Base-by-base conservation (phyloP, 2,329 filamentous ascomycete genomes). In the Hypoxylon sp. region DNA sequence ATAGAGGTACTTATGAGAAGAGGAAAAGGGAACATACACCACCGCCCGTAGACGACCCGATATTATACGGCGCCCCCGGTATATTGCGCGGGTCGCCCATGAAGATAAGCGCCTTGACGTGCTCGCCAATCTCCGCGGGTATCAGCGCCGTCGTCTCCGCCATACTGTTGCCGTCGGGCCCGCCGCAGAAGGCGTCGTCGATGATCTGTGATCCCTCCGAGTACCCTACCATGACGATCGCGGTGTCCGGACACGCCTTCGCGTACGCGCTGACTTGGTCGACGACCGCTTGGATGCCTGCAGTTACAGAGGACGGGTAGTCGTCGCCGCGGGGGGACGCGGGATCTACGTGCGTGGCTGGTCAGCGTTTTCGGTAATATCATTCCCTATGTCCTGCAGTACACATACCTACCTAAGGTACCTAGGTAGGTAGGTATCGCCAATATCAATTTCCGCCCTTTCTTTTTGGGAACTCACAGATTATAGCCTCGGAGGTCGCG, bases 181-280 rank as follows among this genome's bases (percentile, higher is more conserved):
- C 87, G 15, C 87, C 86, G 70, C 86, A 89, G 52, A 88, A 76
- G 4, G 85, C 86, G 68, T 87, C 84, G 68, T 89, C 86, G 73
- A 86, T 83, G 69, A 89, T 88, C 76, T 89, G 84, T 44, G 82
- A 85, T 47, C 86, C 86, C 82, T 88, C 86, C 6, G 85, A 88
- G 74, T 89, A 89, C 34, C 87, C 87, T 37, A 89, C 84, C 30
- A 89, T 75, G 5, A 89, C 85, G 32, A 89, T 78, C 71, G 87
- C 77, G 5, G 85, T 84, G 70, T 74, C 76, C 8, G 87, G 87
- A 70, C 87, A 89, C 70, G 79, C 78, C 47, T 76, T 73, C 70
- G 86, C 82, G 75, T 83, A 87, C 19, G 76, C 75, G 58, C 83
- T 89, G 13, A 89, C 85, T 22, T 85, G 85, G 49, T 76, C 80